phyloP scores from a whole-genome alignment of 257 asterid genomes.

The Echites panduratus region DNA sequence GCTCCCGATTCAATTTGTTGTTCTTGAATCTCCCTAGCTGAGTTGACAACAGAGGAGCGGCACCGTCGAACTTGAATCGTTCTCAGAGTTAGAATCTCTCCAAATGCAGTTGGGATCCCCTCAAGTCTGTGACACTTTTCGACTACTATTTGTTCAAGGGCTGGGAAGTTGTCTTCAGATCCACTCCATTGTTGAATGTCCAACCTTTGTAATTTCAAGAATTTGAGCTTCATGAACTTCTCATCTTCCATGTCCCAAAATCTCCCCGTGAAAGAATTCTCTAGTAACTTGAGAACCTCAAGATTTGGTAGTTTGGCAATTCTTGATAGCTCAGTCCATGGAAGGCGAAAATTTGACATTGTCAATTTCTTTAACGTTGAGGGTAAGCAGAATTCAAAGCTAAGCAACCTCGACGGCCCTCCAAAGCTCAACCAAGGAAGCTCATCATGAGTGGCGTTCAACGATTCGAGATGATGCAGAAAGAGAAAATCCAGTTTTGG shows the following conservation, averaged over 20 bases:
- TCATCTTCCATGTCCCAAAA: constrained; percentile 1
- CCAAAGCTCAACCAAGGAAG: too few relatives aligned
- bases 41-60: not conserved
- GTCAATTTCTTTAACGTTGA: constrained; percentile 5
- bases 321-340: constrained; percentile 6
- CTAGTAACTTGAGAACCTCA: constrained; percentile 3
- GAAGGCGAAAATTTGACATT: not conserved
- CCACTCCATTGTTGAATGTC: not conserved
- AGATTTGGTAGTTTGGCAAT: not conserved
- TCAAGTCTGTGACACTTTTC: not conserved
- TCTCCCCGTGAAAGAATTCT: not conserved
- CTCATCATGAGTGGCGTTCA: not conserved
- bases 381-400: constrained; percentile 2
- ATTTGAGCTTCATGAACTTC: not conserved
- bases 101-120: not conserved
- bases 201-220: not conserved
- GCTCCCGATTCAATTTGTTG: not conserved
- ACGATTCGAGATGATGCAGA: not conserved
- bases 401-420: too few relatives aligned
- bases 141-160: not conserved
- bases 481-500: not conserved
- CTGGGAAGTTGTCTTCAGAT: not conserved
- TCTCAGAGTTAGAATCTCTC: not conserved
- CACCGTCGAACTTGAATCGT: not conserved
- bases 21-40: not conserved